These are phyloP conservation scores for Eutypa lata DNA, from an alignment of 2,329 filamentous ascomycete species.

Conservation along the genomic window DNA sequence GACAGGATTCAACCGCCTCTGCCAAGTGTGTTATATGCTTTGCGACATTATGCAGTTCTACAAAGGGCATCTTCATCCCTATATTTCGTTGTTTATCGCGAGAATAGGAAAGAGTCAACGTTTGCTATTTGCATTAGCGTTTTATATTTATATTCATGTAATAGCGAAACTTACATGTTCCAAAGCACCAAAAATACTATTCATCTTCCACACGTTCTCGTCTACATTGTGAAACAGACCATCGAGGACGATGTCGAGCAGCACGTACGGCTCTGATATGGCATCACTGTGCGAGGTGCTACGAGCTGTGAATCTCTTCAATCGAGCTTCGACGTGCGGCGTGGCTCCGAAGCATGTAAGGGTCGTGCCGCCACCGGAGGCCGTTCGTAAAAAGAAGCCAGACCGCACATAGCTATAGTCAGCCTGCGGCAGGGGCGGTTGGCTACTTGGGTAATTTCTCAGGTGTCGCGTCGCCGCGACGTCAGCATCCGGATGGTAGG, in stretches of 20 bases:
- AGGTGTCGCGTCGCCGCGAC: background rate
- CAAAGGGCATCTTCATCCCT: conserved; percentile 12
- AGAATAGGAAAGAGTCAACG: conserved; percentile 1
- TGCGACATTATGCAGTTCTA: conserved; percentile 17
- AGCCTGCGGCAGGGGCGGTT: conserved; percentile 3
- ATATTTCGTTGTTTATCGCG: background rate
- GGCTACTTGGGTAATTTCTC: background rate
- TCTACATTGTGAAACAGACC: conserved; percentile 18
- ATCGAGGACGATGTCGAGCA: conserved; percentile 20
- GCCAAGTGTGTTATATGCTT: conserved; percentile 18
- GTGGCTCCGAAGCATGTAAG: conserved; percentile 14
- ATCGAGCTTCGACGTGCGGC: background rate
- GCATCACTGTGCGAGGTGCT: conserved; percentile 4
- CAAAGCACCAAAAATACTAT: conserved; percentile 10
- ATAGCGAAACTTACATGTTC: conserved; percentile 12
- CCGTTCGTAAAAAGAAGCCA: conserved; percentile 12
- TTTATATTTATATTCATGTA: background rate
- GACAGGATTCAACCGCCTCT: conserved; percentile 14
- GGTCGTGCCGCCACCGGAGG: conserved; percentile 4
- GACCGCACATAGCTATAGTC: conserved; percentile 12
- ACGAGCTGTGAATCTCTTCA: conserved; percentile 1
- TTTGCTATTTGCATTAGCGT: conserved; percentile 1
- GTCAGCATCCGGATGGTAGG: background rate
- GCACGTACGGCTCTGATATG: conserved; percentile 8
- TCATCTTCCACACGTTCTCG: conserved; percentile 16